phyloP scores from a whole-genome alignment of 1,284 basidiomycete genomes.

The Taiwanofungus camphoratus region DNA sequence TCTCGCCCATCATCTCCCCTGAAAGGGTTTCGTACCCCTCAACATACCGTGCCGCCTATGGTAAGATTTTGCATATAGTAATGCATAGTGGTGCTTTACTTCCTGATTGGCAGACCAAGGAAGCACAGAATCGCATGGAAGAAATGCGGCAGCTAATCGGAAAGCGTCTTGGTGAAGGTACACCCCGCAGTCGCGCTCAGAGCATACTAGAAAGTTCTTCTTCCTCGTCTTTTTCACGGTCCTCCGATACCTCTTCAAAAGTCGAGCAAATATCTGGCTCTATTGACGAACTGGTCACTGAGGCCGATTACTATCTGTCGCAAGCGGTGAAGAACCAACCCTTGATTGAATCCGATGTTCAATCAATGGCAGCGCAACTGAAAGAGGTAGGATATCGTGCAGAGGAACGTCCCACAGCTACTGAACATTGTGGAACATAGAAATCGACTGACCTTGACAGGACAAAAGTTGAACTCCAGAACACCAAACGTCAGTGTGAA shows the following conservation, averaged over 20 bases:
- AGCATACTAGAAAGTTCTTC: conserved; percentile 24
- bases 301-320: conserved; percentile 51
- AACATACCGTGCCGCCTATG: conserved; percentile 34
- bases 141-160: conserved; percentile 72
- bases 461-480: conserved; percentile 58
- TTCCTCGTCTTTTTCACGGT: conserved; percentile 20
- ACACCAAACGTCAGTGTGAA: conserved; percentile 67
- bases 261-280: conserved; percentile 24
- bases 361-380: conserved; percentile 42
- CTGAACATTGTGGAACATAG: conserved; percentile 28
- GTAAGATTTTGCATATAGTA: conserved; percentile 29
- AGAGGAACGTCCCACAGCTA: neutral
- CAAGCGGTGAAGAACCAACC: conserved; percentile 50
- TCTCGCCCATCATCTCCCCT: conserved; percentile 52
- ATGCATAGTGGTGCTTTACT: conserved; percentile 2
- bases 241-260: conserved; percentile 19
- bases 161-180: conserved; percentile 47
- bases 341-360: conserved; percentile 42
- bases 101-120: conserved; percentile 46
- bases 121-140: conserved; percentile 67
- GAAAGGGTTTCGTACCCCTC: conserved; percentile 40
- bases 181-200: conserved; percentile 40
- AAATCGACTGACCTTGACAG: conserved; percentile 53
- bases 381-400: conserved; percentile 43
- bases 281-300: conserved; percentile 48